Evolutionary conservation across 2,329 filamentous ascomycete species (phyloP), one percentile per base, ranked within the genome.

Genomic region (Fusarium coffeatum): DNA sequence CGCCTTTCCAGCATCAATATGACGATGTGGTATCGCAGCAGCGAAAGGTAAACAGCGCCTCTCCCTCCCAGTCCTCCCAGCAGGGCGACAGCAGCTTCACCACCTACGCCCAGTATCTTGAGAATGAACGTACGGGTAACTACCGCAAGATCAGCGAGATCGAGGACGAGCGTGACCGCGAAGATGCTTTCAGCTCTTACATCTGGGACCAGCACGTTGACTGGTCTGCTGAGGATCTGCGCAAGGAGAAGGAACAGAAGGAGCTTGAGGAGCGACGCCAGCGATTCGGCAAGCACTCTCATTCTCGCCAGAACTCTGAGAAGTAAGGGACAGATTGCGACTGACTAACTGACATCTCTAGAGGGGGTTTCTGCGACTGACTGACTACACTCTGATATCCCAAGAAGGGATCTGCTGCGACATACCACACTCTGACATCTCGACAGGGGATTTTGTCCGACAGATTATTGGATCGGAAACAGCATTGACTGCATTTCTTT

Each of bases 231-330:
- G 43, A 64, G 50, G 16, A 49, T 1, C 12, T 30, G 1, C 43
- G 18, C 20, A 16, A 13, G 18, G 59, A 64, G 45, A 64, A 58
- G 37, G 20, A 64, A 6, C 3, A 43, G 9, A 3, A 25, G 9
- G 59, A 40, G 6, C 20, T 64, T 1, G 25, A 64, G 25, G 59
- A 48, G 16, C 61, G 59, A 8, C n/a, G 13, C 5, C 43, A 28
- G n/a, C 37, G 6, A 7, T 34, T 45, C 3, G 18, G n/a, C 8
- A 37, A 37, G 34, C 34, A n/a, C 18, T 37, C 34, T 1, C 25
- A 40, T 0, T n/a, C 15, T 18, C 42, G 13, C 20, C 41, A 48
- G 13, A 18, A 46, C 8, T 28, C 30, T n/a, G 18, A 15, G 7
- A 28, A 50, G 25, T 56, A 23, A 50, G 23, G 6, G 6, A 5